phyloP scores from a whole-genome alignment of 345 rosid genomes.

The Pugionium cornutum region DNA sequence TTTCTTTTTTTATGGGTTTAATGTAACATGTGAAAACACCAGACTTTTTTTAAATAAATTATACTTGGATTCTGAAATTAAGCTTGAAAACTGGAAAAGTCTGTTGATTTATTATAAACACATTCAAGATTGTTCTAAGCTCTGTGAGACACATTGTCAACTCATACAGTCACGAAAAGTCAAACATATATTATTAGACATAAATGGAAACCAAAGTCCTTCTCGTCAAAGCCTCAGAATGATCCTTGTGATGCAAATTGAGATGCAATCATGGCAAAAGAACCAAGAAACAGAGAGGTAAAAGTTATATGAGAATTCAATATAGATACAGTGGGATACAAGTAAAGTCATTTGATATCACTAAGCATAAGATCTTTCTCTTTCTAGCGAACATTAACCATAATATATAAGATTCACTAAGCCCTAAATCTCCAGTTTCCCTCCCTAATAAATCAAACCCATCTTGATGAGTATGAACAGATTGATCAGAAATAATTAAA shows the following conservation, averaged over 20 bases:
- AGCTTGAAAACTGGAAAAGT: background rate
- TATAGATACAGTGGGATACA: no score
- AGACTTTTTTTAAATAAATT: constrained; percentile 11
- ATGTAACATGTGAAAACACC: constrained; percentile 31
- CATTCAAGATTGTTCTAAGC: background rate
- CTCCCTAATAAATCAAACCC: constrained; percentile 23
- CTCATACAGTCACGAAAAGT: background rate
- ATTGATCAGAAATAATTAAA: background rate
- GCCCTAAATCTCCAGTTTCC: constrained; percentile 22
- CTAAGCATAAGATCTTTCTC: constrained; percentile 21
- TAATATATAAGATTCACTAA: constrained; percentile 15
- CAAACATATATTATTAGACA: no score
- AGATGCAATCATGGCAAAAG: no score
- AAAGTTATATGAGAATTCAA: no score
- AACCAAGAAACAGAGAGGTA: no score
- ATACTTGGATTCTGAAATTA: constrained; percentile 5
- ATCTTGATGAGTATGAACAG: constrained; percentile 5
- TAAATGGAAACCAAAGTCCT: no score
- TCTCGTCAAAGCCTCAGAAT: no score
- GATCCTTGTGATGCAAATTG: no score
- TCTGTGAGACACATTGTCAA: background rate
- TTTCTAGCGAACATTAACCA: constrained; percentile 16
- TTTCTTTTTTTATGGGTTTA: constrained; percentile 21
- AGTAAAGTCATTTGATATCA: constrained; percentile 3
- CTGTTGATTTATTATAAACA: background rate